These are phyloP conservation scores for Tulasnella calospora DNA, from an alignment of 768 basidiomycete species.

Conservation along the genomic window DNA sequence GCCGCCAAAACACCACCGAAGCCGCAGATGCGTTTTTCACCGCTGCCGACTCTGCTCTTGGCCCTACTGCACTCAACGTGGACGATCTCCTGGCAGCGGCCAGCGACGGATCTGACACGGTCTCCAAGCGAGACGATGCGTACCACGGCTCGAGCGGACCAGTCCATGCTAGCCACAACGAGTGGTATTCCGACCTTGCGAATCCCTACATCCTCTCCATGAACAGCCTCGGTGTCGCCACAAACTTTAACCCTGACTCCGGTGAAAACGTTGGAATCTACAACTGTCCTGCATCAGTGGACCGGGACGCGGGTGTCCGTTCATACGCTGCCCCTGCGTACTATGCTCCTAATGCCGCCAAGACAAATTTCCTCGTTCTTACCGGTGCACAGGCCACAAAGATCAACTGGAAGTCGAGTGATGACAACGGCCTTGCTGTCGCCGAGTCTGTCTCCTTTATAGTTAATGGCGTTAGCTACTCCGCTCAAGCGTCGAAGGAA, in stretches of 20 bases:
- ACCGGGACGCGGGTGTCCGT: conserved; percentile 5
- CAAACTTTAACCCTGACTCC: conserved; percentile 2
- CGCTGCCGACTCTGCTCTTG: background rate
- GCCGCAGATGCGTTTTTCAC: background rate
- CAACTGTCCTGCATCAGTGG: conserved; percentile 18
- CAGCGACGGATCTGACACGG: conserved; percentile 8
- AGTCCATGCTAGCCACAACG: conserved; percentile 21
- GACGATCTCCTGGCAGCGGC: conserved; percentile 8
- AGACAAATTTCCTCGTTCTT: conserved; percentile 13
- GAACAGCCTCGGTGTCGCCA: background rate
- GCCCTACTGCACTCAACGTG: conserved; percentile 12
- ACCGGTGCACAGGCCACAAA: background rate
- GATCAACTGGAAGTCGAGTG: background rate
- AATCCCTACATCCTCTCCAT: conserved; percentile 13
- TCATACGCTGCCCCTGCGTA: conserved; percentile 17
- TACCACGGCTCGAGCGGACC: conserved; percentile 20
- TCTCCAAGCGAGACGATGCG: background rate
- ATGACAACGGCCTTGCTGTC: background rate
- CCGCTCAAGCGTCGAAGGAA: conserved; percentile 45
- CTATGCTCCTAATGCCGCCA: background rate
- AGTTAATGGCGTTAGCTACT: conserved; percentile 33
- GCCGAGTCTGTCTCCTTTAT: conserved; percentile 50
- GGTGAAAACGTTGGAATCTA: conserved; percentile 26
- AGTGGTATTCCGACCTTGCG: conserved; percentile 25
- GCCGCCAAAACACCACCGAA: background rate